phyloP scores from a whole-genome alignment of 768 basidiomycete species.

The Tulasnella sp. region DNA sequence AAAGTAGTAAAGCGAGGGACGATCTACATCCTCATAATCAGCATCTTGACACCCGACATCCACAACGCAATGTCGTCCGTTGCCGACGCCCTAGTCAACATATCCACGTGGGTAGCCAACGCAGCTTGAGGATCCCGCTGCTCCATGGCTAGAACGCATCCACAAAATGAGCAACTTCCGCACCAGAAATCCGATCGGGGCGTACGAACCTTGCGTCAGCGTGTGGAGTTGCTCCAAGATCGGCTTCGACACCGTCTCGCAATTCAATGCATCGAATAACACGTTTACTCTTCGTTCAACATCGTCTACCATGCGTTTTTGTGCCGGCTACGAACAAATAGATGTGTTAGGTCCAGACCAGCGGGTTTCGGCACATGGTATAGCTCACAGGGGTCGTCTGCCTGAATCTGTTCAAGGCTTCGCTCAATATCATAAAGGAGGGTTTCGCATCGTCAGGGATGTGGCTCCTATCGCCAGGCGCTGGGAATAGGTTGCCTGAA shows the following conservation, averaged over 20 bases:
- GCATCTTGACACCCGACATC: slow-evolving; percentile 85
- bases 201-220: slow-evolving; percentile 52
- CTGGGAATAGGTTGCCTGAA: no score
- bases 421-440: slow-evolving; percentile 52
- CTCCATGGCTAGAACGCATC: slow-evolving; percentile 53
- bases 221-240: slow-evolving; percentile 61
- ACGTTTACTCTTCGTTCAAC: slow-evolving; percentile 75
- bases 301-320: slow-evolving; percentile 76
- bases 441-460: slow-evolving; percentile 60
- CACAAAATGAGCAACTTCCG: background rate
- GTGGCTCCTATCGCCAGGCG: slow-evolving; percentile 83
- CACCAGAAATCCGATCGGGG: background rate
- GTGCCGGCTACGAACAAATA: slow-evolving; percentile 44
- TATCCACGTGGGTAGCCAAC: slow-evolving; percentile 70
- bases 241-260: slow-evolving; percentile 59
- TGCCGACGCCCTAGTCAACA: slow-evolving; percentile 65
- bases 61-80: slow-evolving; percentile 74
- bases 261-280: slow-evolving; percentile 86
- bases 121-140: slow-evolving; percentile 65
- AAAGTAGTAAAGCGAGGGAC: no score
- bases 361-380: background rate
- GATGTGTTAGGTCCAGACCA: background rate
- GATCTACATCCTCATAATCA: slow-evolving; percentile 37
- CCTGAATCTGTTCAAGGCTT: slow-evolving; percentile 52
- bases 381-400: slow-evolving; percentile 60